Percentiles rank a stretch among this genome's conserved stretches.
Conservation (phyloP, 768 basidiomycete genomes). For the Hemileccinum impolitum region DNA sequence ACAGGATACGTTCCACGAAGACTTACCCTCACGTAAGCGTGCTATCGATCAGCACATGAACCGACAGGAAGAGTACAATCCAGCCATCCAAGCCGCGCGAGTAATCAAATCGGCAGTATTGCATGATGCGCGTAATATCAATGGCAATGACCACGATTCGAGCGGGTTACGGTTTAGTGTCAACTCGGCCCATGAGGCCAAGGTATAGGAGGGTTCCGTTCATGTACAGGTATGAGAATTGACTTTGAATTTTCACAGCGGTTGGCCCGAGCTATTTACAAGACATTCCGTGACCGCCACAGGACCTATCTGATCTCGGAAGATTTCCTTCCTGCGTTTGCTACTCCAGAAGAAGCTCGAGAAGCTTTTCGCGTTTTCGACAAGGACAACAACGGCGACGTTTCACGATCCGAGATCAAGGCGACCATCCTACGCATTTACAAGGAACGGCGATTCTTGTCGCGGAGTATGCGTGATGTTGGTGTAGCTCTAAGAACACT, state of each 20-base stretch:
- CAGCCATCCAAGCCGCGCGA: conserved; percentile 56
- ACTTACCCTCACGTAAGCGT: conserved; percentile 36
- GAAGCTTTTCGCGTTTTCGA: conserved; percentile 76
- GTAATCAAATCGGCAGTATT: conserved; percentile 65
- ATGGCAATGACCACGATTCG: conserved; percentile 43
- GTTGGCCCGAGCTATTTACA: conserved; percentile 66
- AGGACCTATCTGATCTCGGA: conserved; percentile 60
- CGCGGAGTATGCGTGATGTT: conserved; percentile 75
- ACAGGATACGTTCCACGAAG: conserved; percentile 28
- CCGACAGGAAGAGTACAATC: conserved; percentile 35
- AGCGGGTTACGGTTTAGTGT: conserved; percentile 51
- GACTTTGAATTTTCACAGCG: conserved; percentile 38
- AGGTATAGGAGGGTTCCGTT: conserved; percentile 36
- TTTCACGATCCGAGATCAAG: conserved; percentile 75
- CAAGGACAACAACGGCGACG: conserved; percentile 72
- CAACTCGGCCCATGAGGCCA: conserved; percentile 61
- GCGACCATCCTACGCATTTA: conserved; percentile 63
- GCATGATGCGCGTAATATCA: conserved; percentile 73
- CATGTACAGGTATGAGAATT: neutral
- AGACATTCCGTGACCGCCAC: conserved; percentile 51
- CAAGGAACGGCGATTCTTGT: conserved; percentile 74
- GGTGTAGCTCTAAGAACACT: conserved; percentile 63
- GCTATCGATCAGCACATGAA: conserved; percentile 16
- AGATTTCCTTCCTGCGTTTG: conserved; percentile 71
- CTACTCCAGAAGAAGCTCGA: conserved; percentile 51